Conservation (phyloP, 306 rosid species). For the Citrullus mucosospermus region DNA sequence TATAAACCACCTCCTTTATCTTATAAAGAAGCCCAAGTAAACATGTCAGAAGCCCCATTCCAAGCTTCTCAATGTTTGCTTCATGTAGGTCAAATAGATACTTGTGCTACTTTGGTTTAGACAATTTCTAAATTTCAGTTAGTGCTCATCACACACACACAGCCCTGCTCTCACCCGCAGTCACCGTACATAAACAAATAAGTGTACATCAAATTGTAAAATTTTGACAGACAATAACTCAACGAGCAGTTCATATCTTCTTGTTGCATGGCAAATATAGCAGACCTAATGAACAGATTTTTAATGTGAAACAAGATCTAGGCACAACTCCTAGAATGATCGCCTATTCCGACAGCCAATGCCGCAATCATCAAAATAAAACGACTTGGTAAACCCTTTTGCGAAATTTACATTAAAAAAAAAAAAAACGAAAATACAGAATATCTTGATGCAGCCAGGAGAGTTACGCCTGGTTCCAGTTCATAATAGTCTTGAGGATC, state of each 20-base stretch:
- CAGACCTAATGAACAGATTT: not conserved
- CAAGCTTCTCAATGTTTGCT: not conserved
- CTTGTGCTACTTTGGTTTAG: not conserved
- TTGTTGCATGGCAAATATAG: not conserved
- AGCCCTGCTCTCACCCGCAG: not conserved
- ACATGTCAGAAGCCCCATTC: not conserved
- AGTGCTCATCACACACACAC: not conserved
- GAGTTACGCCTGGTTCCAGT: not conserved
- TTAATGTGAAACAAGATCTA: not conserved
- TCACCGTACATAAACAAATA: not conserved
- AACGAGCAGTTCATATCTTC: not conserved
- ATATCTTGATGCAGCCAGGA: not conserved
- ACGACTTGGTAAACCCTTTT: not conserved
- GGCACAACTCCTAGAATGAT: not conserved
- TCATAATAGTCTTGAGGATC: not conserved
- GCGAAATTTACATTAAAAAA: not conserved
- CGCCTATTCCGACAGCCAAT: not conserved
- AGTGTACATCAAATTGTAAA: not conserved
- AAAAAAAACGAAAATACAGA: not conserved
- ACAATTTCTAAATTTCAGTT: not conserved
- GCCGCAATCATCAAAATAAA: not conserved
- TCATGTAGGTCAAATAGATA: not conserved
- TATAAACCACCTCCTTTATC: not conserved
- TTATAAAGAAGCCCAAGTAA: not conserved
- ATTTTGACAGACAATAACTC: not conserved